Evolutionary conservation across 2,329 filamentous ascomycete genomes (phyloP), one percentile per base, ranked within the genome.

Genomic region (Fusarium sp.): DNA sequence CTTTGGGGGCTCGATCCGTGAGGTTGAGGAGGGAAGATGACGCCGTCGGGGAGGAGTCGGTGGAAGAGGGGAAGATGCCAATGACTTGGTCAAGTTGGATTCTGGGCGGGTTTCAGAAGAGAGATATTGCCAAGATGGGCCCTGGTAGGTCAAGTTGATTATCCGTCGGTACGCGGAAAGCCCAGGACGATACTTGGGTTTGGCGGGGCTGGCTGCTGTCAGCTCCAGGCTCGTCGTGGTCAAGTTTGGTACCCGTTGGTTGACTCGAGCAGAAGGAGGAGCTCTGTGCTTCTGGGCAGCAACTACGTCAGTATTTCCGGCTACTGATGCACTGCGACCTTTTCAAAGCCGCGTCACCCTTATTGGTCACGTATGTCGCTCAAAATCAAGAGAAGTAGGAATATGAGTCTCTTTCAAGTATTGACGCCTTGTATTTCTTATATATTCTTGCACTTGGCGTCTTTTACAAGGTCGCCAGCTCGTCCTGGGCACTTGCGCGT

Each of bases 181-280:
- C 37, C 54, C 34, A 59, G 54, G 52, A 27, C 20, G 61, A 50
- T 32, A 63, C 50, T 37, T 41, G 37, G 65, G 16, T 64, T 68
- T 77, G 75, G 76, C 75, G 75, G 76, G 76, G 76, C 76, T 64
- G 66, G 75, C 60, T 67, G 63, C 68, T 64, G 71, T 71, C 66
- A 74, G 76, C 67, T 72, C 66, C 58, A 65, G 59, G 60, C 52
- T 59, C 37, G 45, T 59, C 54, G 57, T 57, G 48, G 62, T 39
- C 7, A 54, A 37, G 34, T 57, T 20, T 39, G 60, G 60, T 63
- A 39, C 45, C 27, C 30, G 60, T 39, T 18, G 35, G 45, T 20
- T 18, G 60, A 37, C 60, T 62, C 30, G 32, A 35, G 43, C 59
- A 23, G 27, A 52, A 13, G 39, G 59, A 48, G 59, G 11, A 60